Base-by-base conservation (phyloP, 768 basidiomycete genomes). In the Austroboletus eburneus region DNA sequence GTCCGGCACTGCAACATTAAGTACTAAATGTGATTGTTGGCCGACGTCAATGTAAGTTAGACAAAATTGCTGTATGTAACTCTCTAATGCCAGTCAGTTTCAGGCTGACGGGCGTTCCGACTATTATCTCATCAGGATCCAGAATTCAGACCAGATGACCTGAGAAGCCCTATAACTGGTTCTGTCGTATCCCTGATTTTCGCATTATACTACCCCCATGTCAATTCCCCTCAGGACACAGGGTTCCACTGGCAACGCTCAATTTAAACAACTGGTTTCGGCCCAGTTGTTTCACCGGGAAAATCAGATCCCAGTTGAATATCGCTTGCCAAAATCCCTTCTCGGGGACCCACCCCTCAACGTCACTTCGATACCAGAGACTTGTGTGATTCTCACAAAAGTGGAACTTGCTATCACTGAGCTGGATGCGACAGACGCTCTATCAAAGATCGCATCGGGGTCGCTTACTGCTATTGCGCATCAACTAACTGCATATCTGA, bases 391-490 rank as follows among this genome's bases (percentile, higher is more conserved):
- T 2, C 53, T 71, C 44, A 58, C 59, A 1, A 21, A 51, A n/a
- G 46, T 62, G 34, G 68, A 71, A 46, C 49, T 71, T 24, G 57
- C 57, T 5, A 62, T 71, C 4, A 70, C 70, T 4, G 56, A 59
- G 12, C 57, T 68, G 3, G 72, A 73, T 33, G 69, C 71, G 16
- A 70, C 67, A 14, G 62, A 53, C 6, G 43, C 73, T 22, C 40
- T 64, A 16, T 38, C 54, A 35, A 49, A 51, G 7, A 64, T 72
- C 35, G 61, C 61, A 7, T 48, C 43, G 5, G 62, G 65, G 9
- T 33, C 63, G 42, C 59, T 67, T 23, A 65, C 69, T 0, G 69
- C 71, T 14, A 69, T 80, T 41, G 78, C 76, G 4, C 76, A 80
- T 34, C 77, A 76, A 48, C 52, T 78, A 23, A 55, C 61, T 4